Base-by-base conservation (phyloP, 2,329 filamentous ascomycete species). In the Trichoderma sp. region DNA sequence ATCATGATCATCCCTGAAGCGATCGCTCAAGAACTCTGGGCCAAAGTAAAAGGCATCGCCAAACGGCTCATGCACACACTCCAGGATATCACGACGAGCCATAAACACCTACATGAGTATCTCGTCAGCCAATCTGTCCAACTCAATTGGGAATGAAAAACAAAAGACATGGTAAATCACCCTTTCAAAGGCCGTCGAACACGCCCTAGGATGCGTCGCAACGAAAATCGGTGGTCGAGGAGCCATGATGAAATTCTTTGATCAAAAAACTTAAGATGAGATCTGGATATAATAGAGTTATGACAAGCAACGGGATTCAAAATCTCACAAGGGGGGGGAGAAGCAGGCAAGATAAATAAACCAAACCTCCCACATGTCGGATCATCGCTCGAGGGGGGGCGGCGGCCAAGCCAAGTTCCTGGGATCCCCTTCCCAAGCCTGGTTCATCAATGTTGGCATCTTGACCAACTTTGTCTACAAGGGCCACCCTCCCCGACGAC, bases 11-110 rank as follows among this genome's bases (percentile, higher is more conserved):
- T 90, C 76, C 73, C 89, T 88, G 75, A 92, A 99, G 72, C 95
- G 87, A 60, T 85, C 81, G 73, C 90, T 89, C 71, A 98, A 83
- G 71, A 92, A 86, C 80, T 99, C 95, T 7, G 94, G 93, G 60
- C 95, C 94, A 74, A 90, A 98, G 81, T 98, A 98, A 76, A 94
- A 98, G 67, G 93, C 91, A 79, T 98, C 95, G 62, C 94, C 94
- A 78, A 98, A 98, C 5, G 95, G 95, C 80, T 99, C 95, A 77
- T 98, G 95, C 71, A 95, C 83, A 75, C 92, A 96, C 72, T 89
- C 83, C 66, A 98, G 85, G 62, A 84, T 88, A 74, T 96, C 89
- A 71, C 86, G 86, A 71, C 92, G 90, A 72, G 93, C 97, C 94
- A 98, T 97, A 78, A 99, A 98, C 69, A 98, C 93, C 91, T 95